Base-by-base conservation (phyloP, 768 basidiomycete species). In the Russula brevipes region DNA sequence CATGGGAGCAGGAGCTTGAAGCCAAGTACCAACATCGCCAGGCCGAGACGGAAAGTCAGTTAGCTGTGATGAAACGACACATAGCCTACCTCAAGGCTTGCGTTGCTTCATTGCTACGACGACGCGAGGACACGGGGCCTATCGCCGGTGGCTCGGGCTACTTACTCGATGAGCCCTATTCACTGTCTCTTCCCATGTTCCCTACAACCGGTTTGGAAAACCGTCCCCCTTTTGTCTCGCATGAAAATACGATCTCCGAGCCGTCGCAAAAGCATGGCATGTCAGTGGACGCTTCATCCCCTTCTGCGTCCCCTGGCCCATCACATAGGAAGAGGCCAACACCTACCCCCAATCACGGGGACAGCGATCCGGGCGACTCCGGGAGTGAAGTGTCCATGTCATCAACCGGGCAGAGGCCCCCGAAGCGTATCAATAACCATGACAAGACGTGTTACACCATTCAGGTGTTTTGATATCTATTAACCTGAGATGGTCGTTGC, bases 1-100 rank as follows among this genome's bases (percentile, higher is more conserved):
- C 76, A 42, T 90, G 89, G 88, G 89, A 91, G 68, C 77, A 80
- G 66, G 84, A 86, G 61, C 85, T 87, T 64, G 89, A 89, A 74
- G 79, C 79, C 10, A 86, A 79, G 68, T 79, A 77, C 55, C 67
- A 73, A 14, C 81, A 83, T 66, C 73, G 77, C 51, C 82, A 87
- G 62, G 81, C 80, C 33, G 83, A 86, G 69, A 80, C 82, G 76
- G 84, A 88, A 68, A 74, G 77, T 24, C 79, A 79, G 53, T 76
- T 89, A 66, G 66, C 76, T 3, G 80, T 80, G 62, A 78, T 86
- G 78, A 81, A 78, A 31, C 78, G 80, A 66, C 82, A 86, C 69
- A 75, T 86, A 59, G 69, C 76, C 35, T 68, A 73, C 17, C 76
- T 86, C 56, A 78, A 77, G 63, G 73, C 78, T 19, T 77, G 75